phyloP scores from a whole-genome alignment of 331 rosid species.

The Quercus lobata region DNA sequence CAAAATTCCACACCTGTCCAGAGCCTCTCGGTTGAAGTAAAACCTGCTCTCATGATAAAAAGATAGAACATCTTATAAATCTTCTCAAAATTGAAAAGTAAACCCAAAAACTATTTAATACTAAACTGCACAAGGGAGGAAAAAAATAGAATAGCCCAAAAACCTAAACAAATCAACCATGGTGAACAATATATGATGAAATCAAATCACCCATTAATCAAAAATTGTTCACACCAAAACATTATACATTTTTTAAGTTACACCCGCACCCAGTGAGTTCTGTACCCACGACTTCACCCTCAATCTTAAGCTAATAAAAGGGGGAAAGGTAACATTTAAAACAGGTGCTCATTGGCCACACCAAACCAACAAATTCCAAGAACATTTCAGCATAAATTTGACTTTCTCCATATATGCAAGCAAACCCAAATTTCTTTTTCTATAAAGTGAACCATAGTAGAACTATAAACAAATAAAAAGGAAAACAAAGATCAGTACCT shows the following conservation, averaged over 20 bases:
- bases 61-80: slow-evolving; percentile 16
- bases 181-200: background rate
- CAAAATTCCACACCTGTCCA: slow-evolving; percentile 33
- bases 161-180: background rate
- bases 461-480: background rate
- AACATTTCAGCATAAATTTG: too few species aligned
- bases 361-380: background rate
- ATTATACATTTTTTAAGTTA: too few species aligned
- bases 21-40: slow-evolving; percentile 32
- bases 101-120: background rate
- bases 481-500: slow-evolving; percentile 30
- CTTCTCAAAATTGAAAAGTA: background rate
- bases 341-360: too few species aligned
- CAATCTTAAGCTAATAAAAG: too few species aligned
- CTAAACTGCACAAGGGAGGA: background rate
- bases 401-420: background rate
- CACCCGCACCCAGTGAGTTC: too few species aligned
- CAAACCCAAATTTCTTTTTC: background rate
- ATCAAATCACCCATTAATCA: background rate
- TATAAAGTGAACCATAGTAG: background rate
- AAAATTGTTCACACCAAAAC: background rate
- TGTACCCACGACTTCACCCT: too few species aligned
- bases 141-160: background rate
- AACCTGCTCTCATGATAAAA: slow-evolving; percentile 36
- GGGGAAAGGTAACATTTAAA: too few species aligned